Base-by-base conservation (phyloP, 768 basidiomycete species). In the Pleurotus eryngii region DNA sequence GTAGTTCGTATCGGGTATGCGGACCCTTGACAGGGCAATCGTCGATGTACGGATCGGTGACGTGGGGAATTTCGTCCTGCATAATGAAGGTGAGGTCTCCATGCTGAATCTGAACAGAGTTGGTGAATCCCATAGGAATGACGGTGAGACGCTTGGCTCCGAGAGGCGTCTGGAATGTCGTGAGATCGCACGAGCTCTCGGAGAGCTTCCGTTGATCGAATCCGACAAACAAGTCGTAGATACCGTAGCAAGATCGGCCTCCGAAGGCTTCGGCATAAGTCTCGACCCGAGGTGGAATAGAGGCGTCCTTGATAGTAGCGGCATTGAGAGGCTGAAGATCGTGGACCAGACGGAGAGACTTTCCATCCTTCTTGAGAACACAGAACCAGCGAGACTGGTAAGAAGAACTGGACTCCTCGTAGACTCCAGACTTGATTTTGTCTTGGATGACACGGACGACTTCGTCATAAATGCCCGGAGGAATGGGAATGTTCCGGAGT, bases 81-180 rank as follows among this genome's bases (percentile, higher is more conserved):
- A 81, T 58, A 5, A 78, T 73, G 35, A 70, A 70, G 0, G 65
- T 65, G 5, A 76, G 66, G 53, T 78, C 68, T 9, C 69, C 73
- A 14, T 80, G 74, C 46, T 76, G 74, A 1, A 78, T 74, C 0
- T 70, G 71, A 0, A 72, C 67, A 0, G 69, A 66, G 37, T 76
- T 76, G 0, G 75, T 74, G 59, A 66, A 70, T 0, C 77, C 80
- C 74, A 76, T 76, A 0, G 76, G 75, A 0, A 79, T 57, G 0
- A 65, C 63, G 1, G 65, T 66, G 0, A 78, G 64, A 0, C 67
- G 60, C 11, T 65, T 57, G 0, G 66, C 58, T 20, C 71, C 55
- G 57, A 70, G 64, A 0, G 73, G 75, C 0, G 70, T 74, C 55
- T 73, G 68, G 61, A 80, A 81, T 0, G 73, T 75, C 0, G 76